Evolutionary conservation across 1,284 basidiomycete species (phyloP), one percentile per base, ranked within the genome.

Genomic region (Phylloporus gajari): DNA sequence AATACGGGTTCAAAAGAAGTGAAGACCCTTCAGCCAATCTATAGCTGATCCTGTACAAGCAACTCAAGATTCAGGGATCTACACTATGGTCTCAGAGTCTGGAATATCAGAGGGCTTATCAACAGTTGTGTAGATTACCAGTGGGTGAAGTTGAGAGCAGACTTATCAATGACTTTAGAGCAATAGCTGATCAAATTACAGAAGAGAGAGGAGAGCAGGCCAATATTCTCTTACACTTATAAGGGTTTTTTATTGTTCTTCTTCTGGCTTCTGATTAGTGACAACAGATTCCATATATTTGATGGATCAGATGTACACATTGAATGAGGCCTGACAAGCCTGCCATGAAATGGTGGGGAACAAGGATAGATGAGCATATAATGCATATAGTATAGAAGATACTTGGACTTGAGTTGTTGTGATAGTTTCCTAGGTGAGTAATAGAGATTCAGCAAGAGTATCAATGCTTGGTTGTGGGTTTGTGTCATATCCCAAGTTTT

Each of bases 31-130:
- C 88, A 25, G 84, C 91, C 70, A 89, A 94, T 81, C 84, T 98
- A 42, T 82, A 79, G 3, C 91, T 90, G 15, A 88, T 98, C 69
- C 84, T 97, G 69, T 93, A 87, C 84, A 99, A 98, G 86, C 92
- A 97, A 13, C 88, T 99, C 70, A 91, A 92, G 19, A 92, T 99
- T 69, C 93, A 97, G 83, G 97, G 97, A 32, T 95, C 94, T 21
- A 98, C 96, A 0, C 86, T 98, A 58, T 91, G 97, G 53, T 92
- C 94, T 32, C 90, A 96, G 65, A 89, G 90, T n/a, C 80, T 88
- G 42, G 88, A 90, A 73, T 98, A 98, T 83, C 97, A 87, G 90
- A 8, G 87, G 94, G 25, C 86, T 98, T 46, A 90, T 98, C 65
- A 82, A 87, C 64, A 88, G 89, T 87, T 96, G 75, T 68, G 84